Evolutionary conservation across 768 basidiomycete species (phyloP).

Genomic region (Tremella mesenterica): DNA sequence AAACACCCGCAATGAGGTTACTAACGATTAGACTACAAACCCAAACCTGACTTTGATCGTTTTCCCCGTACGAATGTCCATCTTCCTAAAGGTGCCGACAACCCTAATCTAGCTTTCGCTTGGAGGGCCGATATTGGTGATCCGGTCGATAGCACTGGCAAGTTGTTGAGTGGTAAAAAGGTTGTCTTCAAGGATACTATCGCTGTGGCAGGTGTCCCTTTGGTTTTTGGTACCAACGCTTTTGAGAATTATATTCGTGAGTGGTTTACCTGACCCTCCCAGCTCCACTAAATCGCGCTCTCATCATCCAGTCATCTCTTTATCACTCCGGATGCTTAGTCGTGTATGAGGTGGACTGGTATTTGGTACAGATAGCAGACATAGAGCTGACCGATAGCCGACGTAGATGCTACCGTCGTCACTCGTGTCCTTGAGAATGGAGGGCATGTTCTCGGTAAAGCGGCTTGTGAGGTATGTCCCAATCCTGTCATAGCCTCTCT

Average conservation of each 20-base stretch:
- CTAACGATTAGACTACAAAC: conserved; percentile 33
- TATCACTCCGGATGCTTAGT: background rate
- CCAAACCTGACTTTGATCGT: conserved; percentile 13
- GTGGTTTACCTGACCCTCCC: background rate
- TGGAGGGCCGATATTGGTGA: conserved; percentile 17
- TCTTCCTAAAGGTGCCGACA: conserved; percentile 18
- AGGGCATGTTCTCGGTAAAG: conserved; percentile 46
- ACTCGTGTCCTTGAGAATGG: conserved; percentile 49
- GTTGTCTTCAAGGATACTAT: conserved; percentile 50
- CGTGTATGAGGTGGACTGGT: background rate
- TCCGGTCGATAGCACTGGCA: background rate
- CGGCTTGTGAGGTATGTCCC: conserved; percentile 44
- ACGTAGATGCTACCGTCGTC: conserved; percentile 48
- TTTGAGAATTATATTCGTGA: conserved; percentile 43
- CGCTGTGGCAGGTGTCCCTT: conserved; percentile 47
- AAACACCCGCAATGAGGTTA: too few relatives aligned
- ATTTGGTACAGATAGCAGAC: background rate
- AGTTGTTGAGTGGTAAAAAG: conserved; percentile 45
- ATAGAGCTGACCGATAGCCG: conserved; percentile 11
- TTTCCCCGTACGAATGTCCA: conserved; percentile 31
- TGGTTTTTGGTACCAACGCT: conserved; percentile 47
- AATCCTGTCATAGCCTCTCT: background rate
- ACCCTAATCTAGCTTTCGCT: conserved; percentile 26
- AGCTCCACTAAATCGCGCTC: background rate
- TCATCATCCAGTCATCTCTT: background rate